Evolutionary conservation across 75 land plant species (phyloP).

Genomic region (Adiantum capillusveneris): DNA sequence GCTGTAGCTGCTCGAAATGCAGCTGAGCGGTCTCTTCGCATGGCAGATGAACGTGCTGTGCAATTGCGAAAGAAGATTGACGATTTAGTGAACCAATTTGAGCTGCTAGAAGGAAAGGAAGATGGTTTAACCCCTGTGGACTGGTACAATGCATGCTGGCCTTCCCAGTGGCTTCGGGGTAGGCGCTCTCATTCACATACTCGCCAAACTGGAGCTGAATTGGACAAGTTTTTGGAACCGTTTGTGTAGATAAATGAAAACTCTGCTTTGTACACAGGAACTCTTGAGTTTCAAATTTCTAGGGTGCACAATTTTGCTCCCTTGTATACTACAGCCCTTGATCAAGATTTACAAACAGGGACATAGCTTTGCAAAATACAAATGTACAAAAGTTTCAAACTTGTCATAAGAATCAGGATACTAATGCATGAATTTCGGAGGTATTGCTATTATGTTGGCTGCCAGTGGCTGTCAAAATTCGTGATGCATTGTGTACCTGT

Average conservation of each 20-base stretch:
- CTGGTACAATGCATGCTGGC: slow-evolving; percentile 59
- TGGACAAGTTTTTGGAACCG: slow-evolving; percentile 39
- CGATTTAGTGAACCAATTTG: slow-evolving; percentile 62
- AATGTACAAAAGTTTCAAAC: too few species aligned
- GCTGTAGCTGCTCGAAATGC: slow-evolving; percentile 84
- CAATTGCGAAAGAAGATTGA: slow-evolving; percentile 56
- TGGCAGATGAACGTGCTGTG: slow-evolving; percentile 62
- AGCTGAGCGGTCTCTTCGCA: slow-evolving; percentile 62
- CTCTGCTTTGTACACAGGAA: not conserved
- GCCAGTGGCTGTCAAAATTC: too few species aligned
- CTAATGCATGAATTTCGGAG: too few species aligned
- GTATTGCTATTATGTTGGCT: too few species aligned
- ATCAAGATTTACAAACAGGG: too few species aligned
- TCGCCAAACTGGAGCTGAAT: slow-evolving; percentile 22
- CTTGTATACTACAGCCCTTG: too few species aligned
- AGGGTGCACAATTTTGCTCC: too few species aligned
- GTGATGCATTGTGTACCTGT: too few species aligned
- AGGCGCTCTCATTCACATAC: slow-evolving; percentile 3
- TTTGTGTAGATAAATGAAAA: slow-evolving; percentile 7
- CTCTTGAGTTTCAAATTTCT: too few species aligned
- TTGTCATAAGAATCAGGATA: too few species aligned
- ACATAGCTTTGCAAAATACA: too few species aligned
- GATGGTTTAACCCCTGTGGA: slow-evolving; percentile 19
- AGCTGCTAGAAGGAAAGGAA: slow-evolving; percentile 41
- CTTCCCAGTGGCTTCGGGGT: slow-evolving; percentile 37